Evolutionary conservation across 2,329 filamentous ascomycete species (phyloP), one percentile per base, ranked within the genome.

Genomic region (Phoma sp.): DNA sequence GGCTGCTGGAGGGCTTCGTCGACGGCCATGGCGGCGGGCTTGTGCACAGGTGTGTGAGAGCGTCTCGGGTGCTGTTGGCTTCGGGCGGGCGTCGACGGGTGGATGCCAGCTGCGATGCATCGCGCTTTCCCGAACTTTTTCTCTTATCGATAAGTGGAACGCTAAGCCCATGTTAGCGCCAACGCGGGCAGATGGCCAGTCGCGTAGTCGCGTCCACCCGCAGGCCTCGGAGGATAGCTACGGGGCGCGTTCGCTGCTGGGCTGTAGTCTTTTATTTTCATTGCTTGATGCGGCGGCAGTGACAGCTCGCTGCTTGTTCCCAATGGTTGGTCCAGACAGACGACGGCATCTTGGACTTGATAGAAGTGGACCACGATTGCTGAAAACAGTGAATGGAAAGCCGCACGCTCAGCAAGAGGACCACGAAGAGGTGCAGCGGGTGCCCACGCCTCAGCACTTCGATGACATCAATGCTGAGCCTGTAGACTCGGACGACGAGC

Each of bases 1-100:
- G 80, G 80, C 25, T 78, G 73, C 55, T 80, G 80, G 35, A 78
- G 56, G 6, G 68, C 66, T 60, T 69, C 66, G 74, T 58, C 68
- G 38, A 67, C 54, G n/a, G 65, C 61, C 70, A 73, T 73, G 44
- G 45, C 62, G 51, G 36, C 9, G 14, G 29, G 13, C 33, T 14
- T 24, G 24, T 24, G 40, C 11, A 46, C 18, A 18, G 18, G 48
- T 33, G 38, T 13, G 36, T 9, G 44, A 4, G 35, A 11, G 48
- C 36, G 51, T 53, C 44, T 27, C 23, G 47, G 18, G 52, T n/a
- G 35, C 37, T 7, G 39, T 33, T 24, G 43, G 37, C 6, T 9
- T 2, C 3, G 27, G 27, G 27, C 27, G 27, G 27, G 27, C 27
- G 27, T 29, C 6, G 27, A 29, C 27, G 27, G 42, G 32, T 41